Conservation (phyloP, 192 early-diverging fungal genomes). For the Helicostylum pulchrum region DNA sequence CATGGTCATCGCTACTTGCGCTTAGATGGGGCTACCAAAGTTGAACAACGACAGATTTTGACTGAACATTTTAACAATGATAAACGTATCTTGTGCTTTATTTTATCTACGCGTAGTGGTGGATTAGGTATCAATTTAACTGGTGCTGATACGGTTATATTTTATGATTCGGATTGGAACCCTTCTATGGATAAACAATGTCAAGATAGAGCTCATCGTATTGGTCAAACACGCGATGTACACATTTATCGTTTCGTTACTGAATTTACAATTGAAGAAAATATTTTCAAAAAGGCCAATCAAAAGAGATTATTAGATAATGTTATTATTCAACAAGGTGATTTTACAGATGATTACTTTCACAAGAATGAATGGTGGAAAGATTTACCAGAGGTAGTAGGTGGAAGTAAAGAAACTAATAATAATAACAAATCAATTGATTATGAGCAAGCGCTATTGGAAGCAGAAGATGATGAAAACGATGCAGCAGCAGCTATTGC, state of each 20-base stretch:
- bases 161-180: conserved; percentile 79
- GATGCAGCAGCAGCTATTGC: conserved; percentile 56
- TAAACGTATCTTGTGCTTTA: conserved; percentile 53
- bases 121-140: conserved; percentile 78
- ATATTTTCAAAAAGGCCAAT: conserved; percentile 74
- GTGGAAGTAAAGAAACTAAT: conserved; percentile 24
- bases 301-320: conserved; percentile 77
- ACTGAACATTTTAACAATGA: conserved; percentile 62
- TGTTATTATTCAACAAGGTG: conserved; percentile 76
- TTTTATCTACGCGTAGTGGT: conserved; percentile 64
- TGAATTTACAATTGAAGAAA: conserved; percentile 72
- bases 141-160: conserved; percentile 77
- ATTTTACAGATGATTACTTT: conserved; percentile 68
- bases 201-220: conserved; percentile 68
- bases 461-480: conserved; percentile 60
- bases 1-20: conserved; percentile 61
- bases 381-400: conserved; percentile 52
- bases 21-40: conserved; percentile 59
- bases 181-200: conserved; percentile 73
- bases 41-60: conserved; percentile 54
- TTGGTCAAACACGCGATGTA: conserved; percentile 70
- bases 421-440: conserved; percentile 30
- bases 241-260: conserved; percentile 75
- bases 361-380: conserved; percentile 62
- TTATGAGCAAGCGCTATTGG: conserved; percentile 56